Conservation (phyloP, 2,329 filamentous ascomycete genomes). For the Pseudogymnoascus verrucosus region DNA sequence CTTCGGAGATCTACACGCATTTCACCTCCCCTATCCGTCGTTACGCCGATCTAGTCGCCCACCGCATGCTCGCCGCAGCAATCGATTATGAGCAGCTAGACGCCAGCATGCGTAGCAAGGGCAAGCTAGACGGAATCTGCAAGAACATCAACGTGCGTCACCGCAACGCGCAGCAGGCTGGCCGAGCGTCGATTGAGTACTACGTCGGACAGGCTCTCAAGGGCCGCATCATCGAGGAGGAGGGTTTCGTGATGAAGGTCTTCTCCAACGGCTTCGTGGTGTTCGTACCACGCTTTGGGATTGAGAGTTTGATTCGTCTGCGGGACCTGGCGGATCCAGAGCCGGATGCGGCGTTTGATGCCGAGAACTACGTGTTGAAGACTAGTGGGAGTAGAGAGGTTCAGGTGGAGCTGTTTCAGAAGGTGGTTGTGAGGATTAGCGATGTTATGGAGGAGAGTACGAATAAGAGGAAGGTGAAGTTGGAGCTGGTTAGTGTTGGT, state of each 20-base stretch:
- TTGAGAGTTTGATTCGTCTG: conserved; percentile 83
- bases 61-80: conserved; percentile 88
- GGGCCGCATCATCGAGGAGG: conserved; percentile 66
- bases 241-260: conserved; percentile 93
- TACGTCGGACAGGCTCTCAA: conserved; percentile 96
- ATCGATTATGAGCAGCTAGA: conserved; percentile 90
- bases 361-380: conserved; percentile 71
- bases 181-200: conserved; percentile 89
- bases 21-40: conserved; percentile 96
- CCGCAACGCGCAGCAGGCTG: conserved; percentile 93
- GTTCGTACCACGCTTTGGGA: conserved; percentile 89
- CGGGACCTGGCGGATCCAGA: conserved; percentile 72
- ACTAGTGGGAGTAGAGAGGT: conserved; percentile 47
- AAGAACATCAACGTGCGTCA: conserved; percentile 98
- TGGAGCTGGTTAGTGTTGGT: conserved; percentile 48
- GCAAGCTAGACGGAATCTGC: conserved; percentile 85
- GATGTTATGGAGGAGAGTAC: conserved; percentile 92
- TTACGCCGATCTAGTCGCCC: conserved; percentile 92
- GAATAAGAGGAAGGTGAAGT: conserved; percentile 86
- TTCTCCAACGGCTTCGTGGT: conserved; percentile 98
- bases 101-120: conserved; percentile 69
- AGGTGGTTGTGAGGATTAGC: conserved; percentile 78
- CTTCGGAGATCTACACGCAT: conserved; percentile 95
- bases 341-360: conserved; percentile 75
- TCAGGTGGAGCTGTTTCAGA: conserved; percentile 79